Percentiles rank a stretch among this genome's conserved stretches.
phyloP scores from a whole-genome alignment of 208 protist species.

The Wallacemonas sp. region DNA sequence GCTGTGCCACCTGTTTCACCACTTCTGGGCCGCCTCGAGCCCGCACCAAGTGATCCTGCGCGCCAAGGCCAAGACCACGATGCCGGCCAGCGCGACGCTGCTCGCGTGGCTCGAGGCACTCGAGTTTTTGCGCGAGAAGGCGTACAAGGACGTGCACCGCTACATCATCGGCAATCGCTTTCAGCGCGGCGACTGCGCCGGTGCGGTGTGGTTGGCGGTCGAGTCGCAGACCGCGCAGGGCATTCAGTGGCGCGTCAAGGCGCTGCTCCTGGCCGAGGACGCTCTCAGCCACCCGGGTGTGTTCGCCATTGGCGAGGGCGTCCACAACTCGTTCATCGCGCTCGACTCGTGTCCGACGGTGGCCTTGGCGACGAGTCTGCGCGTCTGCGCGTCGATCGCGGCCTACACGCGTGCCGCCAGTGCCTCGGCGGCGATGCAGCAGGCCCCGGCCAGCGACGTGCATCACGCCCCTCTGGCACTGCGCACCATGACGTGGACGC shows the following conservation, averaged over 20 bases:
- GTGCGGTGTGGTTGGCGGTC: slow-evolving; percentile 73
- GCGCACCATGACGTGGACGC: slow-evolving; percentile 24
- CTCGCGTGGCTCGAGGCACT: slow-evolving; percentile 55
- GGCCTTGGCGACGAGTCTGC: slow-evolving; percentile 51
- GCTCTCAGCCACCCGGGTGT: slow-evolving; percentile 47
- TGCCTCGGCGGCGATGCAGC: slow-evolving; percentile 18
- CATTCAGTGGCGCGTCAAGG: slow-evolving; percentile 52
- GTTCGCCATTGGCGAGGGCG: slow-evolving; percentile 57
- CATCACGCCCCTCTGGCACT: slow-evolving; percentile 8
- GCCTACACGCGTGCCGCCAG: slow-evolving; percentile 49
- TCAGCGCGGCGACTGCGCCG: slow-evolving; percentile 31
- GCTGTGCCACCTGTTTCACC: slow-evolving; percentile 51
- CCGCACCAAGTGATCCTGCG: slow-evolving; percentile 47
- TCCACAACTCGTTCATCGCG: slow-evolving; percentile 64
- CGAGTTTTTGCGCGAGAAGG: slow-evolving; percentile 48
- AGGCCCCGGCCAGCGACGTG: background rate
- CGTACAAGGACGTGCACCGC: slow-evolving; percentile 42
- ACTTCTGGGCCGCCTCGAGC: slow-evolving; percentile 47
- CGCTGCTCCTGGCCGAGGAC: slow-evolving; percentile 27
- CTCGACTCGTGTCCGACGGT: slow-evolving; percentile 42
- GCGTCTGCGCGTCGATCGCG: slow-evolving; percentile 52
- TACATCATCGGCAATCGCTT: slow-evolving; percentile 46
- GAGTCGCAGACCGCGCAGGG: slow-evolving; percentile 47
- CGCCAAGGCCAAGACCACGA: slow-evolving; percentile 31
- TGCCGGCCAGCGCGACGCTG: slow-evolving; percentile 50